Conservation (phyloP, 176 grass and related monocot genomes). For the Aechmea fasciata region DNA sequence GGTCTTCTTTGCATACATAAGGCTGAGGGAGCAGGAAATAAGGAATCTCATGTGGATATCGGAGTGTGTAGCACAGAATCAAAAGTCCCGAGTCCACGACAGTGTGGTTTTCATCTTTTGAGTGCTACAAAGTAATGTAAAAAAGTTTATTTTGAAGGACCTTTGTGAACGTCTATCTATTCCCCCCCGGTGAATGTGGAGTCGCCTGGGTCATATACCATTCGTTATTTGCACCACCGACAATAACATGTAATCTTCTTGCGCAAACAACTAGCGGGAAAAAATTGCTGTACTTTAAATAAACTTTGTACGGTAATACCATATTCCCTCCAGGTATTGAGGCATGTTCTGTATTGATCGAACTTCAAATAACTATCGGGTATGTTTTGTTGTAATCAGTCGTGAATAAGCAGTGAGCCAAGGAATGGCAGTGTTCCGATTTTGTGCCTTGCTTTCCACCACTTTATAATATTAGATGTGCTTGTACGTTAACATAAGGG, state of each 20-base stretch:
- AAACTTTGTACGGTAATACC: not conserved
- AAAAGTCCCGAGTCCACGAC: slow-evolving; percentile 85
- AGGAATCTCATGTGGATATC: slow-evolving; percentile 99
- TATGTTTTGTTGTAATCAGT: too few species aligned
- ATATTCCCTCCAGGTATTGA: not conserved
- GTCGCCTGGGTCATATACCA: not conserved
- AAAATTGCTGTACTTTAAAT: not conserved
- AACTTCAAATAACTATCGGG: too few species aligned
- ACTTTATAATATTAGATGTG: too few species aligned
- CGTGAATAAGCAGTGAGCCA: too few species aligned
- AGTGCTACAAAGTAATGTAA: too few species aligned
- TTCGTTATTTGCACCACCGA: not conserved
- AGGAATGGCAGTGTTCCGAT: too few species aligned
- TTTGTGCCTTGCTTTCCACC: too few species aligned
- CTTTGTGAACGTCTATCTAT: not conserved
- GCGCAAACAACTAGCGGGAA: not conserved
- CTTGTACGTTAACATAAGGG: too few species aligned
- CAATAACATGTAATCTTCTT: not conserved
- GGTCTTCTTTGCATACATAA: slow-evolving; percentile 95
- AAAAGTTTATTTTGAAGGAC: not conserved
- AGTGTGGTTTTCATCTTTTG: slow-evolving; percentile 64
- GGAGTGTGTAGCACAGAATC: slow-evolving; percentile 93
- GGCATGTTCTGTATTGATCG: too few species aligned
- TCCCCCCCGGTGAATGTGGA: not conserved
- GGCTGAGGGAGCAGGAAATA: slow-evolving; percentile 89